These are phyloP conservation scores for Galerina sulciceps DNA, from an alignment of 768 basidiomycete genomes.

Conservation along the genomic window DNA sequence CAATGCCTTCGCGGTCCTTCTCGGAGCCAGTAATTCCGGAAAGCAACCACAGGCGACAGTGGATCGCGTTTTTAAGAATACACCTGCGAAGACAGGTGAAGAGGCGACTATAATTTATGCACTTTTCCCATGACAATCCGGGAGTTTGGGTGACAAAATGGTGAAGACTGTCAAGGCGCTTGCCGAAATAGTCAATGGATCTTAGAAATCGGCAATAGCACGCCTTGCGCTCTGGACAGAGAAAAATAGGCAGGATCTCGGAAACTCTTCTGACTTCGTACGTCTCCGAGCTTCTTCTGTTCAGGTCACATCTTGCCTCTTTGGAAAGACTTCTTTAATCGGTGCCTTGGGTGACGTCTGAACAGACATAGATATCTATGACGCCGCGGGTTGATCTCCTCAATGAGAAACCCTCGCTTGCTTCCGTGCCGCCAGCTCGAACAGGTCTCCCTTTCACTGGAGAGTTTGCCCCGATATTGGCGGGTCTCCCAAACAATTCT, in stretches of 20 bases:
- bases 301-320: constrained; percentile 20
- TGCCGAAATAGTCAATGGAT: not conserved
- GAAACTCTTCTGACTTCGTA: constrained; percentile 14
- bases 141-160: not conserved
- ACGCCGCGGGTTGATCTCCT: constrained; percentile 20
- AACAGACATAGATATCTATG: constrained; percentile 14
- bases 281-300: constrained; percentile 14
- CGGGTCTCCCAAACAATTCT: too few species aligned
- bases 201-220: constrained; percentile 12
- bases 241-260: constrained; percentile 23
- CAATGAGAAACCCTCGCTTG: constrained; percentile 7
- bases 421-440: not conserved
- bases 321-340: constrained; percentile 21
- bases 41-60: too few species aligned
- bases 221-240: constrained; percentile 8
- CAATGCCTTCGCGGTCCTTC: too few species aligned
- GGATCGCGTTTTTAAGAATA: too few species aligned
- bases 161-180: not conserved
- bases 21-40: too few species aligned
- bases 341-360: constrained; percentile 19
- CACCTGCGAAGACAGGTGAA: too few species aligned
- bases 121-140: not conserved
- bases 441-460: too few species aligned
- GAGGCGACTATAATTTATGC: too few species aligned
- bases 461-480: too few species aligned